These are phyloP conservation scores for Mucor racemosus DNA, from an alignment of 371 early-diverging fungal species.

Conservation along the genomic window DNA sequence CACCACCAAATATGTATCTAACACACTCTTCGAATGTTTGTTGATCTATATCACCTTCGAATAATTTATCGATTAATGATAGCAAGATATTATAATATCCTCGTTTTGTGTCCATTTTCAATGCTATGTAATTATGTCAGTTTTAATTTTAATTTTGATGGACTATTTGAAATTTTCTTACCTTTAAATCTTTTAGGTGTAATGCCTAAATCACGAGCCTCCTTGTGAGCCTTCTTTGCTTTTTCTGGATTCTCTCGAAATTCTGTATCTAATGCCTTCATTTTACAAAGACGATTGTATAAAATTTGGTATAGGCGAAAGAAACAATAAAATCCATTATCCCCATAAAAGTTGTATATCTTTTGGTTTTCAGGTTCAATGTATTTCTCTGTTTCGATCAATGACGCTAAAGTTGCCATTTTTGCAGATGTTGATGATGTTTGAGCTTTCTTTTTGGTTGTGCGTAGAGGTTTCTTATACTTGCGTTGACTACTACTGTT, in stretches of 20 bases:
- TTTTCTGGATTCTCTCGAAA: conserved; percentile 62
- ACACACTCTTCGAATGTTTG: conserved; percentile 89
- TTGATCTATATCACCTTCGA: conserved; percentile 83
- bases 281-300: conserved; percentile 74
- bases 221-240: conserved; percentile 60
- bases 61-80: conserved; percentile 68
- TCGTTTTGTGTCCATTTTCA: conserved; percentile 30
- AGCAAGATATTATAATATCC: conserved; percentile 78
- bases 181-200: conserved; percentile 45
- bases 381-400: conserved; percentile 13
- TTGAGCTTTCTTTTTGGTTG: conserved; percentile 5
- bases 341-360: conserved; percentile 66
- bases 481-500: neutral
- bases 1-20: conserved; percentile 83
- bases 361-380: conserved; percentile 31
- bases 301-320: conserved; percentile 74
- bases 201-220: conserved; percentile 82
- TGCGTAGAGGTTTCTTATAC: neutral
- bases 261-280: conserved; percentile 75
- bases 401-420: conserved; percentile 5
- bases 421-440: neutral
- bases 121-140: neutral
- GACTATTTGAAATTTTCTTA: neutral
- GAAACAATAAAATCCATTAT: conserved; percentile 83
- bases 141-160: neutral